Percentiles rank a stretch among this genome's conserved stretches.
Evolutionary conservation across 2,329 filamentous ascomycete species (phyloP).

Genomic region (Aspergillus arachidicola): DNA sequence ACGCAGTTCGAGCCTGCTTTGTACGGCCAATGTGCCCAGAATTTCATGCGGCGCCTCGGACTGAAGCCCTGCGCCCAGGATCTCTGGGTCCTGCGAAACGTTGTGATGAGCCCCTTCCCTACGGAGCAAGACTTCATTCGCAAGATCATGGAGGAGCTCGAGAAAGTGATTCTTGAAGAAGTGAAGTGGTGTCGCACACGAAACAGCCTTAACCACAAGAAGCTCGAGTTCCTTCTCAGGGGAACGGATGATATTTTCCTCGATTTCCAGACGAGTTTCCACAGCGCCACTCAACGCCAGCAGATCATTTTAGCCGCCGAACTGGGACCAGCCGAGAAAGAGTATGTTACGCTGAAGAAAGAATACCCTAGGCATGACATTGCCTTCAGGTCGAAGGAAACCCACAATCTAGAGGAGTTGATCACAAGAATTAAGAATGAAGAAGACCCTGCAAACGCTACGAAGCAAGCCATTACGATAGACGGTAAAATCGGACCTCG

Average conservation of each 20-base stretch:
- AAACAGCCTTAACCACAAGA: not conserved
- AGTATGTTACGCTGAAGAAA: not conserved
- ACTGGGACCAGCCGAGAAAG: no score
- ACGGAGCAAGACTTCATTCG: constrained; percentile 15
- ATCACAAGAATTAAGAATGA: not conserved
- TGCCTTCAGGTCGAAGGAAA: not conserved
- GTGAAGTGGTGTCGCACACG: constrained; percentile 2
- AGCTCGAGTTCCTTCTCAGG: constrained; percentile 16
- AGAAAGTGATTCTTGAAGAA: constrained; percentile 7
- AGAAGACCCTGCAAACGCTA: no score
- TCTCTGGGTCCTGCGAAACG: constrained; percentile 51
- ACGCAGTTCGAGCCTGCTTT: constrained; percentile 45
- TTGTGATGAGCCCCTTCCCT: constrained; percentile 46
- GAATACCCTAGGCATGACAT: fast-evolving
- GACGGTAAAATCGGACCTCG: no score
- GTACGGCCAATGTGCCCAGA: constrained; percentile 46
- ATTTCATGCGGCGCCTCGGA: constrained; percentile 46
- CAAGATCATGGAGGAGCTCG: not conserved
- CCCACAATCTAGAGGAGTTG: not conserved
- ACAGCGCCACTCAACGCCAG: constrained; percentile 44
- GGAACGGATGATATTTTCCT: constrained; percentile 39
- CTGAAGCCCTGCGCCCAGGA: constrained; percentile 35
- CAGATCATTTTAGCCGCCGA: constrained; percentile 36
- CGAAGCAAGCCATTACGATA: no score
- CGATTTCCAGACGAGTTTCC: constrained; percentile 43